Conservation (phyloP, 352 stramenopile genomes). For the Globisporangium nodosum region DNA sequence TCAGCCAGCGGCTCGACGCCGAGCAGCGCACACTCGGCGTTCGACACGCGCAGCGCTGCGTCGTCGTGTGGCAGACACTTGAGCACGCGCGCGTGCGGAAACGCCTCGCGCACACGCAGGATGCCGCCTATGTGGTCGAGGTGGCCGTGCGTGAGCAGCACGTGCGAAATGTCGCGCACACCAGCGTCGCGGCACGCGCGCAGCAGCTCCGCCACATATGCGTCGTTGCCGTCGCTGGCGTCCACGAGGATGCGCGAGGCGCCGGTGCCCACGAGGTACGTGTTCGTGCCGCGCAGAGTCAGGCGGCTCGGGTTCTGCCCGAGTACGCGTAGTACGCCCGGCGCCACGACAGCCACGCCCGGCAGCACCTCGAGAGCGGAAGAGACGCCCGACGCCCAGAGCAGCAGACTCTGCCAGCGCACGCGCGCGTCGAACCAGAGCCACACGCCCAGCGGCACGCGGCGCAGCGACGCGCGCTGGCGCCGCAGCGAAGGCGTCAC, state of each 20-base stretch:
- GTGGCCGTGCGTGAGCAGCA: constrained; percentile 89
- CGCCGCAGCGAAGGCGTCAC: constrained; percentile 2
- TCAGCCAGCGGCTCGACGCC: constrained; percentile 36
- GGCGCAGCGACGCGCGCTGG: constrained; percentile 1
- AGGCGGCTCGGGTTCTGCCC: constrained; percentile 85
- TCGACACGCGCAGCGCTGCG: constrained; percentile 33
- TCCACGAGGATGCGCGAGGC: constrained; percentile 67
- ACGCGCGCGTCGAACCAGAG: constrained; percentile 43
- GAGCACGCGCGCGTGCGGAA: constrained; percentile 53
- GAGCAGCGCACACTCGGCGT: constrained; percentile 40
- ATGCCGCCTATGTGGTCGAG: constrained; percentile 87
- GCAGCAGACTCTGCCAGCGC: constrained; percentile 33
- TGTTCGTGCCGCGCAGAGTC: constrained; percentile 88
- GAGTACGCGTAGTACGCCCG: constrained; percentile 62
- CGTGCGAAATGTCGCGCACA: constrained; percentile 52
- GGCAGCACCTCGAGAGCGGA: constrained; percentile 31
- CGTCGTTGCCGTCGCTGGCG: constrained; percentile 62
- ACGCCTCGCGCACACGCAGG: constrained; percentile 40
- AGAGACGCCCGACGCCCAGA: constrained; percentile 38
- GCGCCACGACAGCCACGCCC: constrained; percentile 34
- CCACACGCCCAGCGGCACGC: constrained; percentile 26
- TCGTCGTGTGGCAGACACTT: constrained; percentile 56
- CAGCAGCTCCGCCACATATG: constrained; percentile 42
- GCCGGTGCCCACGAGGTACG: constrained; percentile 82
- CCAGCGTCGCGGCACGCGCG: constrained; percentile 29